These are phyloP conservation scores for Ophiostoma ips DNA, from an alignment of 2,329 filamentous ascomycete species.

Conservation along the genomic window DNA sequence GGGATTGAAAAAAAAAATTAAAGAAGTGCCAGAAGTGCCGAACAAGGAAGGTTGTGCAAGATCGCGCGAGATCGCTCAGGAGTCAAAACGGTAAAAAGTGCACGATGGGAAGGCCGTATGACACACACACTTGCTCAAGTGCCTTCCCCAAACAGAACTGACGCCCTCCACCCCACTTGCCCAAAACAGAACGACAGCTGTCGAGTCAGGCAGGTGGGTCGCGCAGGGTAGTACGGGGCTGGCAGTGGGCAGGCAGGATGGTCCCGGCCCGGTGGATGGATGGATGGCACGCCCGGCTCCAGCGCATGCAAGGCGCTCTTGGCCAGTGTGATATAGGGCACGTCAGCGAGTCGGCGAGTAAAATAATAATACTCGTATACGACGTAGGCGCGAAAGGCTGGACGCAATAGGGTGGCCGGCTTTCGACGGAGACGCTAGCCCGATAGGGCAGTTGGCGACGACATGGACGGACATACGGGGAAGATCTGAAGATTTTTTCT, in stretches of 20 bases:
- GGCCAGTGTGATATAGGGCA: no score
- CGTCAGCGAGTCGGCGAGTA: not conserved
- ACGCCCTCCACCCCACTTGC: conserved; percentile 6
- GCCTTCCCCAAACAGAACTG: conserved; percentile 2
- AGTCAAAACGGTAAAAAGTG: not conserved
- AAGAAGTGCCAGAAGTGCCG: no score
- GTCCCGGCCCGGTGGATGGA: no score
- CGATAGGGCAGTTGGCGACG: not conserved
- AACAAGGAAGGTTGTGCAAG: conserved; percentile 10
- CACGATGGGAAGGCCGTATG: not conserved
- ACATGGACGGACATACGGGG: not conserved
- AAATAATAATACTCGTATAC: not conserved
- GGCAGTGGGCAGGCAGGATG: not conserved
- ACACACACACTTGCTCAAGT: not conserved
- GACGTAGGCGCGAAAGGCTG: not conserved
- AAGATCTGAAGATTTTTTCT: not conserved
- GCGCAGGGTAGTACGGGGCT: not conserved
- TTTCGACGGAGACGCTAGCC: conserved; percentile 1
- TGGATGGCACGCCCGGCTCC: no score
- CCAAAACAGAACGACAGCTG: conserved; percentile 5
- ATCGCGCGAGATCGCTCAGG: not conserved
- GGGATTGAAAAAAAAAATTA: not conserved
- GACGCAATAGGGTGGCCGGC: not conserved
- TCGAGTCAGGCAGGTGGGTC: conserved; percentile 2
- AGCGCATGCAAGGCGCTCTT: no score